Base-by-base conservation (phyloP, 1,284 basidiomycete genomes). In the Cryptococcus depauperatus region DNA sequence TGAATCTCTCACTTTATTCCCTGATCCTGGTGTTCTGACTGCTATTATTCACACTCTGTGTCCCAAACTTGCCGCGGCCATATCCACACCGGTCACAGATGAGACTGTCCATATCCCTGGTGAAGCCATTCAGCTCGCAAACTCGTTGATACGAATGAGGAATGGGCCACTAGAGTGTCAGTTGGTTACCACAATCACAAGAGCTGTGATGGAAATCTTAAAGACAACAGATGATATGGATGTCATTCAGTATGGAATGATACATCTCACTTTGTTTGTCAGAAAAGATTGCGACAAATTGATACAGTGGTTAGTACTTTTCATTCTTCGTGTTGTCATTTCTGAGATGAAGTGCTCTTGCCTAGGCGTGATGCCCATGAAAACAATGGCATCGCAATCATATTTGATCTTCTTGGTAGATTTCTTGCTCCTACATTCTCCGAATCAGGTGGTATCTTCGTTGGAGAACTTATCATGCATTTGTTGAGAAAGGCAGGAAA, bases 401-500 rank as follows among this genome's bases (percentile, higher is more conserved):
- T 85, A 19, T 75, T 93, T 35, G 75, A 75, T 16, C 72, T 92
- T 16, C 79, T 95, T 16, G 86, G 83, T 11, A 80, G 79, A 52
- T 76, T 85, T 40, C 75, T 96, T 11, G 77, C 81, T 44, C 75
- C 75, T 0, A 61, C 61, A 14, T 71, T 71, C 47, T 82, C 77
- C 51, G 81, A 89, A 68, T 84, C 88, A 2, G 90, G 87, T 32
- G 91, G 91, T 10, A 77, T 97, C 9, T 84, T 85, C 41, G 83
- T 97, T 35, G 93, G 93, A 32, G 91, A 96, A 62, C 75, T 98
- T 34, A 86, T 98, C 60, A 85, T 96, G 52, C 90, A 96, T 58
- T 73, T 98, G 18, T 75, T 98, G 49, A 78, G 93, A 18, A 83
- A 87, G 40, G 76, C 81, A 2, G 78, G 93, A 10, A 72, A 83